Base-by-base conservation (phyloP, 306 rosid species). In the Castanopsis chinensis region DNA sequence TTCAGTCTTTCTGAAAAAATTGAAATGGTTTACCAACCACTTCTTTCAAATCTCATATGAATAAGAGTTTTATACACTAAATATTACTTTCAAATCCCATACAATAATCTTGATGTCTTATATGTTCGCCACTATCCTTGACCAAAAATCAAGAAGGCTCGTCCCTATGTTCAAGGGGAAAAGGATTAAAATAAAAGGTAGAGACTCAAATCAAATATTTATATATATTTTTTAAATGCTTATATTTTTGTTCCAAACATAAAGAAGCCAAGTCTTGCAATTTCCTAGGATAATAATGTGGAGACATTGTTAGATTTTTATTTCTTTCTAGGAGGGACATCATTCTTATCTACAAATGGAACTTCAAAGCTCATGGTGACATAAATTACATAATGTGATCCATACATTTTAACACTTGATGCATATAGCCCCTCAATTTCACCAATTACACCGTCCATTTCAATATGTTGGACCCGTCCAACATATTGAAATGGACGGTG, bases 401-500 rank as follows among this genome's bases (percentile, higher is more conserved):
- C 76, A 67, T 37, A 65, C 43, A 81, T 15, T 54, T 63, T 56
- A 33, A 74, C 28, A 72, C 79, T 78, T 82, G 69, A 45, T 78
- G 76, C 49, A 75, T 75, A 55, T 57, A 78, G 79, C 79, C 74
- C 86, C 84, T 76, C 82, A 58, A 15, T 67, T 51, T 67, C 69
- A 78, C 65, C 64, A 79, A 35, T 79, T 83, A 78, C 83, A 59
- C 71, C 71, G 85, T 85, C 45, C 45, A 41, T 41, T 41, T 85
- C 85, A 78, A 78, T 63, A 74, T 81, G 83, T 75, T 81, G 85
- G 85, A n/a, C n/a, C n/a, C n/a, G n/a, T n/a, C n/a, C n/a, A n/a
- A n/a, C n/a, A n/a, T n/a, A n/a, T n/a, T n/a, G n/a, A n/a, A n/a
- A n/a, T n/a, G n/a, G n/a, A n/a, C n/a, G n/a, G n/a, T n/a, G n/a